Evolutionary conservation across 176 grass and related monocot genomes (phyloP).

Genomic region (Paspalum notatum): DNA sequence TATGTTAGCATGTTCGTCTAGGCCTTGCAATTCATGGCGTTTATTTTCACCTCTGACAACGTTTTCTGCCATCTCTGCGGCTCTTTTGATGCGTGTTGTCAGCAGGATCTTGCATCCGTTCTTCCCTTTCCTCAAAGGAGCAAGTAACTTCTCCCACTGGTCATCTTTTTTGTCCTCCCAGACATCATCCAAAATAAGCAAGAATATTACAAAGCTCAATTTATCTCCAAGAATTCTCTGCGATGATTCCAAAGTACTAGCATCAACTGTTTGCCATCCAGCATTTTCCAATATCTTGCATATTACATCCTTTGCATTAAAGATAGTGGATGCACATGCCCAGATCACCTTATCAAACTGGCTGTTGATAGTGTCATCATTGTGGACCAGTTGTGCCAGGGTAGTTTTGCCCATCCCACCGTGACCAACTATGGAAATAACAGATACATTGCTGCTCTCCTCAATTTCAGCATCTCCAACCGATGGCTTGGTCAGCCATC

Average conservation of each 20-base stretch:
- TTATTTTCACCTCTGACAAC: too few relatives aligned
- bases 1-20: too few relatives aligned
- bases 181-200: conserved; percentile 54
- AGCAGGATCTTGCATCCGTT: conserved; percentile 45
- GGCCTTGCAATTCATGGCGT: too few relatives aligned
- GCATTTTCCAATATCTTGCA: not conserved
- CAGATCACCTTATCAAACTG: conserved; percentile 45
- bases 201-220: not conserved
- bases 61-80: not conserved
- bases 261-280: not conserved
- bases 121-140: conserved; percentile 26
- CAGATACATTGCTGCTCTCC: not conserved
- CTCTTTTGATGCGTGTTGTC: conserved; percentile 35
- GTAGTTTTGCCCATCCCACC: conserved; percentile 57
- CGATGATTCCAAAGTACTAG: conserved; percentile 5
- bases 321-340: conserved; percentile 37
- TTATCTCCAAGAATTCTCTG: conserved; percentile 31
- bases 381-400: conserved; percentile 35
- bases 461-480: not conserved
- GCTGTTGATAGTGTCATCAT: not conserved
- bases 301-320: not conserved
- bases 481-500: not conserved
- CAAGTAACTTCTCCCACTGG: conserved; percentile 43
- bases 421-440: conserved; percentile 32
- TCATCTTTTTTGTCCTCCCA: conserved; percentile 32